Conservation (phyloP, 148 eudicot genomes). For the Rhododendron kiyosumense region DNA sequence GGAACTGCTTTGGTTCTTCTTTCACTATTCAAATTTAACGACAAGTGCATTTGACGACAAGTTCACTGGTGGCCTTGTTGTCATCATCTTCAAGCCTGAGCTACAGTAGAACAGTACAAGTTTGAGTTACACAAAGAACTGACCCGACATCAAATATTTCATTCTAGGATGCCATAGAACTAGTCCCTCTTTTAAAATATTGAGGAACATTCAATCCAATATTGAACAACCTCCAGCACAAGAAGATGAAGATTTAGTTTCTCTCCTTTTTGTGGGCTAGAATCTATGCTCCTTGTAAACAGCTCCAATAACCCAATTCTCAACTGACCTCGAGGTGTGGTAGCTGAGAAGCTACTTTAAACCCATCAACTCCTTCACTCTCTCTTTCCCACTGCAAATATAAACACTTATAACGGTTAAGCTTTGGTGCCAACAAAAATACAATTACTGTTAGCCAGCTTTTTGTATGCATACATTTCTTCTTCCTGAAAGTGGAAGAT, state of each 20-base stretch:
- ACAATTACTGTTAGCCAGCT: background rate
- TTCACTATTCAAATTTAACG: background rate
- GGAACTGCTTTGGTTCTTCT: background rate
- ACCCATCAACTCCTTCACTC: constrained; percentile 15
- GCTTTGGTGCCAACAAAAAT: background rate
- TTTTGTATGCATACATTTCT: background rate
- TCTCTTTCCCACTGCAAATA: constrained; percentile 16
- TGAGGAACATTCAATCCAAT: background rate
- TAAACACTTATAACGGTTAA: background rate
- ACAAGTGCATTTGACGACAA: background rate
- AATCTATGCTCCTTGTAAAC: background rate
- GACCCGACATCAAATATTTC: background rate
- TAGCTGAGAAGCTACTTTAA: constrained; percentile 6
- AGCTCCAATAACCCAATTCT: background rate
- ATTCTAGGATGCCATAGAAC: background rate
- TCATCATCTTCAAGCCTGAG: background rate
- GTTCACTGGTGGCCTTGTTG: background rate
- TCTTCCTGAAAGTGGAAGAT: background rate
- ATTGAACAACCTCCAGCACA: background rate
- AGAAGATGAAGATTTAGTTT: background rate
- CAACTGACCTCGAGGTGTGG: background rate
- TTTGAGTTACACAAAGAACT: background rate
- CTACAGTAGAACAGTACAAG: background rate
- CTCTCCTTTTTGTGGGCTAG: background rate
- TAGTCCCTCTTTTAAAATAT: background rate